These are phyloP conservation scores for Rhazya stricta DNA, from an alignment of 257 asterid species.

Conservation along the genomic window DNA sequence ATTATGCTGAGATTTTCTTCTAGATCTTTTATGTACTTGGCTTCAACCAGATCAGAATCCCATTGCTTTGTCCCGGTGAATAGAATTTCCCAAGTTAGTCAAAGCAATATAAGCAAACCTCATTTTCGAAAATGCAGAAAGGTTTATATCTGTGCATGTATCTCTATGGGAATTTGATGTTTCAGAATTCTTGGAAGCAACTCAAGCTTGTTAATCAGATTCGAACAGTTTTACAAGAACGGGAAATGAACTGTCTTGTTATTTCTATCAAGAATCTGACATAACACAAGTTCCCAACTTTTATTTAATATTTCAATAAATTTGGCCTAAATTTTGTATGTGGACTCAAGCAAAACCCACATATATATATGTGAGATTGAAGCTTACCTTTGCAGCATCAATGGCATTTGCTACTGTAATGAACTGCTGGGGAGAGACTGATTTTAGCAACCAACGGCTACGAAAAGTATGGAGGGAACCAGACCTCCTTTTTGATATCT, in stretches of 20 bases:
- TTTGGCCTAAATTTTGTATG: neutral
- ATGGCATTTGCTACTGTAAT: slow-evolving; percentile 82
- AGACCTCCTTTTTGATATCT: slow-evolving; percentile 68
- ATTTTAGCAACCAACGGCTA: slow-evolving; percentile 64
- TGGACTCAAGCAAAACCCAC: neutral
- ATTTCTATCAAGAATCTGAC: too few species aligned
- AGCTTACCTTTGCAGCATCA: slow-evolving; percentile 74
- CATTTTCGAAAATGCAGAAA: neutral
- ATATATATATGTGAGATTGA: neutral
- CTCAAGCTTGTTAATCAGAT: neutral
- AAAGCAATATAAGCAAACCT: neutral
- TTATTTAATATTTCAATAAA: neutral
- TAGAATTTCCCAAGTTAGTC: neutral
- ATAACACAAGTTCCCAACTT: neutral
- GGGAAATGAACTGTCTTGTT: neutral
- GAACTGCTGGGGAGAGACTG: slow-evolving; percentile 73
- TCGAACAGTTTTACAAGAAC: neutral
- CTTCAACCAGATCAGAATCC: slow-evolving; percentile 81
- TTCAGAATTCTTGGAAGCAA: neutral
- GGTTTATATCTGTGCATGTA: neutral
- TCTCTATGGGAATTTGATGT: neutral
- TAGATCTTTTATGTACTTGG: slow-evolving; percentile 65
- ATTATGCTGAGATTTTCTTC: slow-evolving; percentile 79
- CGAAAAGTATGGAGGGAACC: slow-evolving; percentile 76
- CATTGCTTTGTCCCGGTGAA: slow-evolving; percentile 48